Evolutionary conservation across 106 monocot genomes (phyloP).

Genomic region (Amphibolis antarctica): DNA sequence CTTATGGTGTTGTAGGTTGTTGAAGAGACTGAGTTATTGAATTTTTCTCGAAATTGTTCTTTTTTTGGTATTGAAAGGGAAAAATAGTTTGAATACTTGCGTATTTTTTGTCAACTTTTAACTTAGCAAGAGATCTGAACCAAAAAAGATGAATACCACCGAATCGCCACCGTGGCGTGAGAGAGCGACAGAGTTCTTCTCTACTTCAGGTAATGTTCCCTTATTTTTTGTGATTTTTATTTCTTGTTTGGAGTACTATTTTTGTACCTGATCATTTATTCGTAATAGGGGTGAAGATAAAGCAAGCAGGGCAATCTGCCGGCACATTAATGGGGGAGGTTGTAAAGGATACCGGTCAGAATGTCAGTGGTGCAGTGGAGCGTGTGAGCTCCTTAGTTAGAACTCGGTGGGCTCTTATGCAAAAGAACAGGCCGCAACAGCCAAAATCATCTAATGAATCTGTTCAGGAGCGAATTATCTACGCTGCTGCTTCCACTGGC

Average conservation of each 20-base stretch:
- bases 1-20: no score
- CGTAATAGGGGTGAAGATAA: constrained; percentile 49
- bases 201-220: constrained; percentile 50
- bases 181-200: constrained; percentile 71
- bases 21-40: not conserved
- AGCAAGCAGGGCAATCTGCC: constrained; percentile 69
- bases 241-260: not conserved
- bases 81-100: not conserved
- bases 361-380: constrained; percentile 46
- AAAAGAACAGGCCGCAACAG: constrained; percentile 25
- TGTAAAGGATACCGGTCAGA: constrained; percentile 45
- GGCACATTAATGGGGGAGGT: constrained; percentile 30
- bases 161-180: constrained; percentile 53
- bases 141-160: constrained; percentile 32
- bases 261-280: constrained; percentile 1
- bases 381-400: constrained; percentile 63
- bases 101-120: not conserved
- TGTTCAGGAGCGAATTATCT: constrained; percentile 61
- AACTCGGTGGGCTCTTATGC: constrained; percentile 60
- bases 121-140: not conserved
- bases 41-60: not conserved
- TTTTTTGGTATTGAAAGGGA: not conserved
- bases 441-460: constrained; percentile 31
- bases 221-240: not conserved
- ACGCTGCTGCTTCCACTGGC: constrained; percentile 63